Evolutionary conservation across 495 filamentous ascomycete genomes (phyloP).

Genomic region (Aspergillus affinis): DNA sequence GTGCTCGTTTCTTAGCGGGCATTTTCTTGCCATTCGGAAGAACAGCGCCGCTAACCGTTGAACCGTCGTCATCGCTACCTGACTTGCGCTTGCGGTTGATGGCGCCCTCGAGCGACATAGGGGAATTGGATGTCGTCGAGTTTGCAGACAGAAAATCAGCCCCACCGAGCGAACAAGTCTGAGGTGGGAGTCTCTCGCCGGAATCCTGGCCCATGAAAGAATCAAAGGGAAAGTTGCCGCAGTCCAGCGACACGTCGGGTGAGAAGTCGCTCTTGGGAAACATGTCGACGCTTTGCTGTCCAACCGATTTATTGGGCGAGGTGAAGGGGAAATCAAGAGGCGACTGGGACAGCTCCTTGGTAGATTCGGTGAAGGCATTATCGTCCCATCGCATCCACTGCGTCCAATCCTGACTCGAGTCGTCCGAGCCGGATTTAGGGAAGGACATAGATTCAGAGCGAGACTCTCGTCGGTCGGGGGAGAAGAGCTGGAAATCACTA

Average conservation of each 20-base stretch:
- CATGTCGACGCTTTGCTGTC: slow-evolving; percentile 25
- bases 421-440: slow-evolving; percentile 25
- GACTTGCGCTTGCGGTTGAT: slow-evolving; percentile 42
- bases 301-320: slow-evolving; percentile 31
- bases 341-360: slow-evolving; percentile 25
- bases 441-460: slow-evolving; percentile 17
- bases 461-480: slow-evolving; percentile 31
- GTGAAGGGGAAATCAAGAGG: slow-evolving; percentile 29
- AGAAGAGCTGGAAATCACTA: slow-evolving; percentile 44
- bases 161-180: slow-evolving; percentile 6
- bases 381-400: slow-evolving; percentile 56
- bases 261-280: slow-evolving; percentile 31
- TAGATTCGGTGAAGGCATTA: slow-evolving; percentile 29
- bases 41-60: slow-evolving; percentile 30
- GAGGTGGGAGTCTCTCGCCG: slow-evolving; percentile 14
- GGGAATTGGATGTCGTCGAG: slow-evolving; percentile 30
- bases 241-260: slow-evolving; percentile 34
- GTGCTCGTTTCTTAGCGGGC: slow-evolving; percentile 89
- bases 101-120: slow-evolving; percentile 30
- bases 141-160: slow-evolving; percentile 19
- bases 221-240: slow-evolving; percentile 34
- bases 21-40: slow-evolving; percentile 53
- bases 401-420: slow-evolving; percentile 44
- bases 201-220: slow-evolving; percentile 14
- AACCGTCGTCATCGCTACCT: slow-evolving; percentile 44